These are phyloP conservation scores for Xylariaceae sp. DNA, from an alignment of 2,329 filamentous ascomycete genomes.

Conservation along the genomic window DNA sequence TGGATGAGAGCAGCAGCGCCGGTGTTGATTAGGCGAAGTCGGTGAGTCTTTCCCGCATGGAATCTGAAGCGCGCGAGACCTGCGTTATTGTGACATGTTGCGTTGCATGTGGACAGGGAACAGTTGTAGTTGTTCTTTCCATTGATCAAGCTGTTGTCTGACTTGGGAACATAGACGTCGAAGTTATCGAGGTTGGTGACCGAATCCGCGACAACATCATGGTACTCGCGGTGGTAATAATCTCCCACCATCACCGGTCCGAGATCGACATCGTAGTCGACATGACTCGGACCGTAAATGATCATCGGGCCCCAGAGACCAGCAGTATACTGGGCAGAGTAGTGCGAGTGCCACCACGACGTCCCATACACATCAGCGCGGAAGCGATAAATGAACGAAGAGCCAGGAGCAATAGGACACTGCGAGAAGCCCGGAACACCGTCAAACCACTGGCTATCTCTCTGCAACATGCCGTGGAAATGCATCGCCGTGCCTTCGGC, in stretches of 20 bases:
- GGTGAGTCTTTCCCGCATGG: slow-evolving; percentile 36
- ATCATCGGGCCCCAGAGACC: slow-evolving; percentile 36
- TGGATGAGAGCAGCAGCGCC: slow-evolving; percentile 31
- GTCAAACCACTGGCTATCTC: slow-evolving; percentile 61
- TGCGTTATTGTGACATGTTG: slow-evolving; percentile 5
- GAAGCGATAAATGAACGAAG: slow-evolving; percentile 57
- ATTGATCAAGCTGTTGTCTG: slow-evolving; percentile 29
- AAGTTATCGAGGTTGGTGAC: slow-evolving; percentile 19
- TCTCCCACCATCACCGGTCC: slow-evolving; percentile 16
- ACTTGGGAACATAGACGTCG: slow-evolving; percentile 15
- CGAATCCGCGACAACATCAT: slow-evolving; percentile 8
- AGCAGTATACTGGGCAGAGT: background rate
- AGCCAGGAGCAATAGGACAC: slow-evolving; percentile 54
- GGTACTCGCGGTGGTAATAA: slow-evolving; percentile 11
- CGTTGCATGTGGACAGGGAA: slow-evolving; percentile 2
- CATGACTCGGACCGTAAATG: slow-evolving; percentile 14
- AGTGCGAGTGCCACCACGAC: slow-evolving; percentile 14
- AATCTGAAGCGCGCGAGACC: slow-evolving; percentile 26
- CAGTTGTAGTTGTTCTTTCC: slow-evolving; percentile 12
- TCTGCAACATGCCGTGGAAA: slow-evolving; percentile 63
- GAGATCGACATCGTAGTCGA: slow-evolving; percentile 19
- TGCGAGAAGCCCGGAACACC: slow-evolving; percentile 57
- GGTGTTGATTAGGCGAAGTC: slow-evolving; percentile 32
- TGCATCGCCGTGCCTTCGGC: slow-evolving; percentile 55
- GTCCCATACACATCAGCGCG: slow-evolving; percentile 41